These are phyloP conservation scores for Ramaria sp. DNA, from an alignment of 768 basidiomycete species.

Conservation along the genomic window DNA sequence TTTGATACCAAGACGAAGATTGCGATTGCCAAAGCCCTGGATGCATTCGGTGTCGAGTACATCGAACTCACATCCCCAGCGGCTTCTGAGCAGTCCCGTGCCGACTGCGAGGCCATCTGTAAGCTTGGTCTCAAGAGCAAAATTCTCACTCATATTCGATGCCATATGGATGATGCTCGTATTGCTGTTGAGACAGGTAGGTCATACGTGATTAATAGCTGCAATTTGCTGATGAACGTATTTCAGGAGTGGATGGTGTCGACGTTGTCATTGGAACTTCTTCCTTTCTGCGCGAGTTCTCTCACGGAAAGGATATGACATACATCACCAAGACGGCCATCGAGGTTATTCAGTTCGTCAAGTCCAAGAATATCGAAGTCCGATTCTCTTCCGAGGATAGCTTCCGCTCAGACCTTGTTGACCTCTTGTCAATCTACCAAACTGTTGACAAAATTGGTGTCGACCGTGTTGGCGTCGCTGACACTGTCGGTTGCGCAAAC, in stretches of 20 bases:
- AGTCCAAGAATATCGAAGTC: slow-evolving; percentile 98
- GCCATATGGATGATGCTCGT: slow-evolving; percentile 99
- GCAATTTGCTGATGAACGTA: background rate
- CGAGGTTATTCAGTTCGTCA: slow-evolving; percentile 98
- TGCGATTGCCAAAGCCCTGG: slow-evolving; percentile 94
- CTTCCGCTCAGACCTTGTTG: slow-evolving; percentile 98
- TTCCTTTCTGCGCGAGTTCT: slow-evolving; percentile 98
- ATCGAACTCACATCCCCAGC: slow-evolving; percentile 98
- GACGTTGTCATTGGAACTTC: slow-evolving; percentile 99
- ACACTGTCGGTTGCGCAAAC: slow-evolving; percentile 98
- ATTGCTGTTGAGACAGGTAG: slow-evolving; percentile 97
- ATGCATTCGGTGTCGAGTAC: slow-evolving; percentile 99
- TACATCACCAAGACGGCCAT: slow-evolving; percentile 99
- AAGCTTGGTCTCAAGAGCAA: slow-evolving; percentile 94
- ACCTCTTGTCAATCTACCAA: slow-evolving; percentile 96
- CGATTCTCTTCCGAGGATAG: slow-evolving; percentile 99
- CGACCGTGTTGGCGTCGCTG: slow-evolving; percentile 96
- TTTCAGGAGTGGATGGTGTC: slow-evolving; percentile 88
- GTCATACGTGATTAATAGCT: background rate
- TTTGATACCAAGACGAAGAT: slow-evolving; percentile 99
- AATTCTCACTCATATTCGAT: slow-evolving; percentile 97
- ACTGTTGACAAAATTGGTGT: slow-evolving; percentile 99
- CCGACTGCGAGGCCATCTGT: slow-evolving; percentile 97
- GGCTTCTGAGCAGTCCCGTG: slow-evolving; percentile 89
- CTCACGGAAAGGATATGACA: slow-evolving; percentile 99